Evolutionary conservation across 75 land plant genomes (phyloP), one percentile per base, ranked within the genome.

Genomic region (Gnetum montanum): DNA sequence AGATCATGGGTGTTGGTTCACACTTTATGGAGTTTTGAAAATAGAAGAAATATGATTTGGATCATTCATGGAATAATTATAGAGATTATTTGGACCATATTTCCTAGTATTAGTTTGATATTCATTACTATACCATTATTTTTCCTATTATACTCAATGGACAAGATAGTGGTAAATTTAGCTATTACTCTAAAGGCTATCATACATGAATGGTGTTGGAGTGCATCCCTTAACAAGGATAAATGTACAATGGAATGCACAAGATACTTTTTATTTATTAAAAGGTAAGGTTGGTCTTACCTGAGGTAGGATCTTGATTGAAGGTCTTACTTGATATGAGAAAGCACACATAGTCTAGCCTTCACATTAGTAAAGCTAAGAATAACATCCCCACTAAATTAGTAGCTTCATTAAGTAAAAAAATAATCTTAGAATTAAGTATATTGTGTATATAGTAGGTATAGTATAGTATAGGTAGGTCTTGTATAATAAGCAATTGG

Each of bases 141-240:
- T 38, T 8, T n/a, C 41, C 11, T n/a, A n/a, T 38, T 38, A 38
- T 38, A 38, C 41, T 38, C 41, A n/a, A 38, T 38, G 41, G 41
- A 6, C 3, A n/a, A 38, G 41, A n/a, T 53, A 53, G 55, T 54
- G 33, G 33, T 54, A 2, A 31, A 54, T 54, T 34, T 16, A 54
- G 3, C 36, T 34, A 54, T 54, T 54, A 54, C 31, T 29, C 27
- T 31, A 4, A 54, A 54, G 31, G 0, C 36, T 54, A 54, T 54
- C 16, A 7, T 34, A 18, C 57, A 10, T 54, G 18, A 54, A 54
- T 24, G 8, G 24, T 54, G 31, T 54, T 30, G 4, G 40, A 54
- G 5, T 54, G 57, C 24, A 37, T 37, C 16, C 33, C 33, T 54
- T 54, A 16, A 54, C 16, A 15, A 33, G 15, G 57, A 54, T 54